These are phyloP conservation scores for Cucurbita moschata DNA, from an alignment of 306 rosid genomes.

Conservation along the genomic window DNA sequence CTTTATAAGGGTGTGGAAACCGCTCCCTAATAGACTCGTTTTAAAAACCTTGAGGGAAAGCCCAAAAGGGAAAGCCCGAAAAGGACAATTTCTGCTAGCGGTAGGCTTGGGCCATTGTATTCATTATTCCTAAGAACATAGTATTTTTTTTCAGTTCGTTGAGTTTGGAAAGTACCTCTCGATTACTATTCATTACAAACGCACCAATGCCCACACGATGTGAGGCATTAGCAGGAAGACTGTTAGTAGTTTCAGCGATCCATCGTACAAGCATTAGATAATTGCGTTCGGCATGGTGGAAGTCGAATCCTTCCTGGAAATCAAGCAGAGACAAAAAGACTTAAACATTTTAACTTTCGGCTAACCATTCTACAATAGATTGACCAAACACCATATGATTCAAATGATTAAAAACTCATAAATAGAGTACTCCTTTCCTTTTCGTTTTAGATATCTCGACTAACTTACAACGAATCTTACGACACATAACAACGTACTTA, in stretches of 20 bases:
- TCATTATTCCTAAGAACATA: neutral
- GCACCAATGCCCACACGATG: constrained; percentile 71
- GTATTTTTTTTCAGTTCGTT: neutral
- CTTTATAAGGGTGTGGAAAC: too few relatives aligned
- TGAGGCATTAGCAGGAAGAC: constrained; percentile 78
- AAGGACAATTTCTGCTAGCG: too few relatives aligned
- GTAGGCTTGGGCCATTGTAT: too few relatives aligned
- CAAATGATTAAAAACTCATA: neutral
- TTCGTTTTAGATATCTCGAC: neutral
- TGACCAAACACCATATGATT: neutral
- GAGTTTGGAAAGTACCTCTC: constrained; percentile 31
- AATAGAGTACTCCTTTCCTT: neutral
- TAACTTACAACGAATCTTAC: neutral
- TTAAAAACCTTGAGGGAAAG: too few relatives aligned
- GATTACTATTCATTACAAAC: constrained; percentile 46
- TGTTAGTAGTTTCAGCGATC: constrained; percentile 50
- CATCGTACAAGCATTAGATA: constrained; percentile 70
- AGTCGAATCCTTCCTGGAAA: constrained; percentile 63
- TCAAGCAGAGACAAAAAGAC: neutral
- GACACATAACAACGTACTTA: neutral
- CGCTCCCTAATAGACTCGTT: too few relatives aligned
- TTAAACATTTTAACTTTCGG: neutral
- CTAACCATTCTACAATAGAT: neutral
- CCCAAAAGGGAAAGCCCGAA: too few relatives aligned
- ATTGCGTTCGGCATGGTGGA: constrained; percentile 79